phyloP scores from a whole-genome alignment of 2,329 filamentous ascomycete genomes.

The Zalaria obscura region DNA sequence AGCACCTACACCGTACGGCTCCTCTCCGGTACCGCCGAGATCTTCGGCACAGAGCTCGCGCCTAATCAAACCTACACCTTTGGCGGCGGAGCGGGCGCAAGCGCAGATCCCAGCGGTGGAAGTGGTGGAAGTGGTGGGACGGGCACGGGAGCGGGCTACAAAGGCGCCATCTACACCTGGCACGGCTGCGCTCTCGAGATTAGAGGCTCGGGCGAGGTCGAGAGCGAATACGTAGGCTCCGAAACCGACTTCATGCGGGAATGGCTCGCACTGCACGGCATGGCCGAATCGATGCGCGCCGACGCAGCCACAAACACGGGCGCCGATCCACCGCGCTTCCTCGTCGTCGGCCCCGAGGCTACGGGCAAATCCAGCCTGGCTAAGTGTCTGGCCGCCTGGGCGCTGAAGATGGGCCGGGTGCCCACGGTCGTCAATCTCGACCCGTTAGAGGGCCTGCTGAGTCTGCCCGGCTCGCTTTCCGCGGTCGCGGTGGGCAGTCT shows the following conservation, averaged over 20 bases:
- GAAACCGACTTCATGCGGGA: slow-evolving; percentile 64
- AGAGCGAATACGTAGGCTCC: slow-evolving; percentile 54
- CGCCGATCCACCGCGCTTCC: slow-evolving; percentile 55
- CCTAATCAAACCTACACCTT: slow-evolving; percentile 69
- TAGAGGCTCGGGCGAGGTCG: slow-evolving; percentile 43
- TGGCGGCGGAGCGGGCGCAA: slow-evolving; percentile 39
- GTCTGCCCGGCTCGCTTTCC: slow-evolving; percentile 59
- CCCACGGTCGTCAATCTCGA: slow-evolving; percentile 73
- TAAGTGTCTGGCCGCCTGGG: slow-evolving; percentile 57
- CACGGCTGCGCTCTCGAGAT: slow-evolving; percentile 79
- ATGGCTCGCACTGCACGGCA: slow-evolving; percentile 77
- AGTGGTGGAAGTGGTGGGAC: no score
- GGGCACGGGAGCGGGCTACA: slow-evolving; percentile 19
- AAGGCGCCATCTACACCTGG: slow-evolving; percentile 85
- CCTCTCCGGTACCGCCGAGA: slow-evolving; percentile 69
- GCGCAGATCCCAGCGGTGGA: no score
- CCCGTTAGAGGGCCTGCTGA: slow-evolving; percentile 49
- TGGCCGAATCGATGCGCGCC: slow-evolving; percentile 59
- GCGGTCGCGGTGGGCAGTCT: slow-evolving; percentile 77
- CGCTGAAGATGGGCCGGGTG: slow-evolving; percentile 68
- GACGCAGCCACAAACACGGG: slow-evolving; percentile 26
- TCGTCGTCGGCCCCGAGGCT: slow-evolving; percentile 66
- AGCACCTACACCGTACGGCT: slow-evolving; percentile 39
- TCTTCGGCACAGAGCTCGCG: slow-evolving; percentile 90
- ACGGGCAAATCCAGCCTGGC: slow-evolving; percentile 50